These are phyloP conservation scores for Didymella pomorum DNA, from an alignment of 2,329 filamentous ascomycete species.

Conservation along the genomic window DNA sequence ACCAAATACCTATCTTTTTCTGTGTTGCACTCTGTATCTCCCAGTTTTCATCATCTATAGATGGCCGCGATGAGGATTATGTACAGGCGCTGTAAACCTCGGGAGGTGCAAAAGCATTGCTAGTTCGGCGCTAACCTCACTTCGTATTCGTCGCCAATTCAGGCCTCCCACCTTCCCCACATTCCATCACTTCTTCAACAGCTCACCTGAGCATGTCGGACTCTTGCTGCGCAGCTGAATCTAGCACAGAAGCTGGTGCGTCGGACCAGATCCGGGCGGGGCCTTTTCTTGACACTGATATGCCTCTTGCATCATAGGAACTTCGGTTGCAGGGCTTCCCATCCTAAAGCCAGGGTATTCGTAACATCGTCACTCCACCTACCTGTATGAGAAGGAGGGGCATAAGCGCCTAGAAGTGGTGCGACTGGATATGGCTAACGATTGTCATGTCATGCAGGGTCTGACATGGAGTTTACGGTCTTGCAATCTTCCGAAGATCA, in stretches of 20 bases:
- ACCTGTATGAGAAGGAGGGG: neutral
- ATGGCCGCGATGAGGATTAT: neutral
- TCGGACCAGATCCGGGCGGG: neutral
- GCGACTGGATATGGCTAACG: neutral
- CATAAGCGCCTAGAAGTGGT: neutral
- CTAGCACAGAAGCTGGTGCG: neutral
- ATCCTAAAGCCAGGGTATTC: neutral
- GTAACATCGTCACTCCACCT: neutral
- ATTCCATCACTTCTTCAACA: neutral
- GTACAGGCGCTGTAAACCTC: no score
- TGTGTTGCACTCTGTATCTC: no score
- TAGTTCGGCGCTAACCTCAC: neutral
- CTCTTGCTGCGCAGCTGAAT: neutral
- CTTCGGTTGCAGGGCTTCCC: neutral
- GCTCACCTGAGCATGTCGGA: neutral
- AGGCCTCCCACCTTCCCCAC: neutral
- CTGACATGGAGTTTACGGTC: constrained; percentile 1
- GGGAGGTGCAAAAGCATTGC: neutral
- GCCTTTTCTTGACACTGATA: neutral
- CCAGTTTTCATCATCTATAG: neutral
- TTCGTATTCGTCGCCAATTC: neutral
- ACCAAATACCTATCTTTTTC: neutral
- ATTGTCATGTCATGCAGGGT: no score
- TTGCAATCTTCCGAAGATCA: neutral
- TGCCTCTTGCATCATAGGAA: neutral